Evolutionary conservation across 805 yeast species (phyloP), one percentile per base, ranked within the genome.

Genomic region (Ogataea neopini): DNA sequence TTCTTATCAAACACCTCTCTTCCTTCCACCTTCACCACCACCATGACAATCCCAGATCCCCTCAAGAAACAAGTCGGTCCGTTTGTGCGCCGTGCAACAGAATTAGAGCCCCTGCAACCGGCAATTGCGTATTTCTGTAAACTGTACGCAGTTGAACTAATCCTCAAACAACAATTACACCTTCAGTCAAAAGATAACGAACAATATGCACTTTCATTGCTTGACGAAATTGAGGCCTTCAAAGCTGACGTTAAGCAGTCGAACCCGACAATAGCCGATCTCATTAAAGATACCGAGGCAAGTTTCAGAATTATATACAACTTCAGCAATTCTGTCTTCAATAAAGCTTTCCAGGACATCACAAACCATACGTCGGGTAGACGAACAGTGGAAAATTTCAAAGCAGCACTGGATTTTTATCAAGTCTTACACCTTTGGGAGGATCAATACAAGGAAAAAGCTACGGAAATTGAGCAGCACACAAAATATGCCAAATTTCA

Each of bases 51-150:
- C 5, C 75, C 72, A 45, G 67, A 59, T 11, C 49, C 53, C 5
- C 59, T 72, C 3, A 40, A 57, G 39, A 72, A 72, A 53, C 51
- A 61, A 2, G 68, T 80, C 30, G 66, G 73, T 0, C 76, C 83
- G 0, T 81, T 63, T 52, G 64, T 83, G 14, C 65, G 71, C 6
- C 73, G 91, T 6, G 72, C 88, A 17, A 64, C 62, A 8, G 96
- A 89, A 55, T 58, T 88, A 34, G 72, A 67, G 15, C 49, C 57
- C 0, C 75, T 73, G 8, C 84, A 87, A 51, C 90, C 95, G 0
- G 68, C 84, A 9, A 76, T 88, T 23, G 72, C 92, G 4, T 88
- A 88, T 65, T 86, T 78, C 64, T 86, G 94, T 66, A 75, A 73
- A 63, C 62, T 85, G 42, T 84, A 85, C 60, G 87, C 90, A 0